Base-by-base conservation (phyloP, 164 flowering plant species). In the Piper betle region DNA sequence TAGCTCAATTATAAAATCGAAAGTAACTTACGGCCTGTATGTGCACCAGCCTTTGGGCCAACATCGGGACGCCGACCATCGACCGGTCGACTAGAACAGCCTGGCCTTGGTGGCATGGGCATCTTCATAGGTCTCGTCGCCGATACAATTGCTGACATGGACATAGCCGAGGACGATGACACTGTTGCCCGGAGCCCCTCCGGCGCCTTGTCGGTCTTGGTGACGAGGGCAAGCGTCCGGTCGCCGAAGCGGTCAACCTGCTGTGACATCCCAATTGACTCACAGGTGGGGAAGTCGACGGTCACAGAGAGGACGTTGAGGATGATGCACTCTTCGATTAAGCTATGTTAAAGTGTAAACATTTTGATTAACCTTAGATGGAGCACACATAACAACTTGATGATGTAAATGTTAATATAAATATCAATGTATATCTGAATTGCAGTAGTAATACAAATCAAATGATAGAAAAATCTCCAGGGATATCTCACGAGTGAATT, bases 181-280 rank as follows among this genome's bases (percentile, higher is more conserved):
- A 15, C 75, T 79, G 59, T 73, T 81, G 66, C 59, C 13, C 40
- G 63, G 33, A 66, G 40, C 9, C 83, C 79, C 25, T 78, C 79
- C 0, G 81, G 78, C 4, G 76, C 66, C 55, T 54, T 73, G 38
- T 80, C 83, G 15, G 70, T 69, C 52, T 80, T 80, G 0, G 81
- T 80, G 2, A 80, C 83, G 2, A 78, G 81, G 9, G 78, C 81
- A 5, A 80, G 71, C 8, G 80, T 80, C 63, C 84, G 59, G 55
- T 70, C 60, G 2, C 83, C 84, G 3, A 72, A 62, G 20, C 59
- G 74, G 38, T 76, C 84, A 2, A 76, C 84, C 0, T 37, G 48
- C 65, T 80, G 81, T 0, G 84, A 80, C 84, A 77, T 80, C 38
- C 78, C 58, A 13, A 79, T 79, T 0, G 85, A 81, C 67, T 81